Conservation (phyloP, 495 filamentous ascomycete species). For the Hyaloscypha variabilis region DNA sequence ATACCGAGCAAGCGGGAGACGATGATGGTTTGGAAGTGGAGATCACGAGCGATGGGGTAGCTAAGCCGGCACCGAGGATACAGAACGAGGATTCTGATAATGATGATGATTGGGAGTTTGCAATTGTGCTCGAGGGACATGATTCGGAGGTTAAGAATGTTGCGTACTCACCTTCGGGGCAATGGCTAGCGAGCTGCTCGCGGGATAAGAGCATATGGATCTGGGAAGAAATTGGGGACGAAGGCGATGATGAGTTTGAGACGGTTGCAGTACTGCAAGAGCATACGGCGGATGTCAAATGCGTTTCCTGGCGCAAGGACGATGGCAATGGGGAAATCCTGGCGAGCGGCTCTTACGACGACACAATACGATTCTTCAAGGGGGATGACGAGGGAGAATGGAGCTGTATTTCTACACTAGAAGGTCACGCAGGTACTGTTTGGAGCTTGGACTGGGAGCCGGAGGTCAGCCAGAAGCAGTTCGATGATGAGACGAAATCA, state of each 20-base stretch:
- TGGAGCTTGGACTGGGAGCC: slow-evolving; percentile 88
- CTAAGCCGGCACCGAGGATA: slow-evolving; percentile 17
- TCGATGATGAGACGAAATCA: slow-evolving; percentile 8
- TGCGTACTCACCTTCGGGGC: slow-evolving; percentile 77
- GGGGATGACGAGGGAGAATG: slow-evolving; percentile 90
- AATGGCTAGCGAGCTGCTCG: slow-evolving; percentile 84
- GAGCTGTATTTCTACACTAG: slow-evolving; percentile 81
- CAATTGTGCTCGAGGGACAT: slow-evolving; percentile 87
- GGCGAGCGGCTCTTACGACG: slow-evolving; percentile 87
- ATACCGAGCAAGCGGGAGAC: slow-evolving; percentile 20
- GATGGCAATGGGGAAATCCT: slow-evolving; percentile 66
- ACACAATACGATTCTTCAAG: slow-evolving; percentile 84
- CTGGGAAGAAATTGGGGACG: slow-evolving; percentile 84
- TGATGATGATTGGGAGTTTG: slow-evolving; percentile 85
- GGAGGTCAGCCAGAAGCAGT: slow-evolving; percentile 35
- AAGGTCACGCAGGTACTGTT: slow-evolving; percentile 79
- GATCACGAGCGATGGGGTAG: slow-evolving; percentile 29
- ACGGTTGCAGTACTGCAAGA: slow-evolving; percentile 93
- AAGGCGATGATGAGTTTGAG: slow-evolving; percentile 91
- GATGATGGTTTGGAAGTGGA: slow-evolving; percentile 34
- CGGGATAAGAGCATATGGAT: slow-evolving; percentile 98
- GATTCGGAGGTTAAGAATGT: slow-evolving; percentile 91
- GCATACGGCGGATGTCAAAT: slow-evolving; percentile 94
- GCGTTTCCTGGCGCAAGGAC: slow-evolving; percentile 84
- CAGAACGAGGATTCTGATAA: slow-evolving; percentile 51